Base-by-base conservation (phyloP, 2,329 filamentous ascomycete genomes). In the Pleomassaria siparia region DNA sequence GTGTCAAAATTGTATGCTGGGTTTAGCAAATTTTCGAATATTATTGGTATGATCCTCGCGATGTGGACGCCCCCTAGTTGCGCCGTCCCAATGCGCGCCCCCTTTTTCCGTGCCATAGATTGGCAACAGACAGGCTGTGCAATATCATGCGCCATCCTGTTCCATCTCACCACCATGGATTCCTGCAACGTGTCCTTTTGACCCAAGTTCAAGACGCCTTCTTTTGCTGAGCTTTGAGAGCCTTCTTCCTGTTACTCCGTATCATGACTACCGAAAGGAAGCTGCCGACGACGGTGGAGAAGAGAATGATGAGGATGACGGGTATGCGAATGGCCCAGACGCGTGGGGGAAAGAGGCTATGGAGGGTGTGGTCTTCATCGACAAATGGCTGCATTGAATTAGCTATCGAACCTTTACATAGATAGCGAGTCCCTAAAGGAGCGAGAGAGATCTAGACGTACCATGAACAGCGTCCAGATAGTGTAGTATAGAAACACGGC, bases 311-410 rank as follows among this genome's bases (percentile, higher is more conserved):
- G 60, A 99, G 85, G 71, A 99, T 96, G 63, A 99, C 92, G 61
- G 94, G 94, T 67, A 99, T 94, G 72, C 94, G 91, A 71, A 99
- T 96, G 51, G 94, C 94, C 94, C 94, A 99, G 71, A 96, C 91
- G 72, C 94, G 91, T 39, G 92, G 92, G 53, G 90, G 94, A 78
- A 99, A 99, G 77, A 97, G 81, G 71, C 87, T 87, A 71, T 99
- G 94, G 49, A 97, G 86, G 47, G 90, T 86, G 74, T 99, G 94
- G 71, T 90, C 89, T 48, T 88, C 83, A 74, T 99, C 94, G 74
- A 99, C 94, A 73, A 99, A 99, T 70, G 94, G 94, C 94, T 99
- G 47, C 8, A 24, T 15, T 40, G 9, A 22, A 35, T 18, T 37
- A 12, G 28, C 12, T 13, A 12, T 36, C 20, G 15, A 8, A 21